Evolutionary conservation across 2,329 filamentous ascomycete genomes (phyloP).

Genomic region (Aulographum hederae): DNA sequence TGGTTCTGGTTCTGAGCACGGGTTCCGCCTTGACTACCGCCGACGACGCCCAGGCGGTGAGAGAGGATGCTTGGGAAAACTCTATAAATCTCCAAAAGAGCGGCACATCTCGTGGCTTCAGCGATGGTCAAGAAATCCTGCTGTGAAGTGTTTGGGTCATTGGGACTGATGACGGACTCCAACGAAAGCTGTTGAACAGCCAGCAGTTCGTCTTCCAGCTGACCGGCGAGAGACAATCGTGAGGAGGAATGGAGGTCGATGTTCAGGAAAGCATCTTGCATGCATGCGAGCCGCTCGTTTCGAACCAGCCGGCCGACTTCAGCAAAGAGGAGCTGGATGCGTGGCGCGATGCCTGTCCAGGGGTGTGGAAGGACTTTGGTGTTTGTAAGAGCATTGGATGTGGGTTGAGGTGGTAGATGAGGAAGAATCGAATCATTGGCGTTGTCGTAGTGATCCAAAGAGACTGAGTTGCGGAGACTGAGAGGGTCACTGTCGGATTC

Average conservation of each 20-base stretch:
- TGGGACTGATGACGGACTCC: constrained; percentile 29
- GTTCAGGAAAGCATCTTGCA: constrained; percentile 14
- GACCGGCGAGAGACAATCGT: constrained; percentile 11
- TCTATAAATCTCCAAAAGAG: constrained; percentile 35
- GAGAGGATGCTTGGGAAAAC: constrained; percentile 32
- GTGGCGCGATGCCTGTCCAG: constrained; percentile 29
- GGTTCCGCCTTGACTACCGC: no score
- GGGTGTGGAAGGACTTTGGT: constrained; percentile 24
- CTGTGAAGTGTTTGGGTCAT: constrained; percentile 32
- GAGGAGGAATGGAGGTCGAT: constrained; percentile 10
- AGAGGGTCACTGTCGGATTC: constrained; percentile 12
- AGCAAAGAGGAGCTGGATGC: constrained; percentile 25
- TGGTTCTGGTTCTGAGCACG: no score
- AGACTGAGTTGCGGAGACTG: constrained; percentile 1
- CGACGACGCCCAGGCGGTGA: constrained; percentile 23
- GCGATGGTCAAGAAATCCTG: constrained; percentile 34
- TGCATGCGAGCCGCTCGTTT: constrained; percentile 13
- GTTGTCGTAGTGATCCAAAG: no score
- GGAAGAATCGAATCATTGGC: no score
- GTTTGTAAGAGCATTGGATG: no score
- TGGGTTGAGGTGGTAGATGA: constrained; percentile 9
- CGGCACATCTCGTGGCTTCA: constrained; percentile 33
- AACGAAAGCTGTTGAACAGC: constrained; percentile 26
- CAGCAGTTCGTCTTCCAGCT: constrained; percentile 29
- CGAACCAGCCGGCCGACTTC: constrained; percentile 26